Evolutionary conservation across 179 eudicot species (phyloP).

Genomic region (Beta lomatogona): DNA sequence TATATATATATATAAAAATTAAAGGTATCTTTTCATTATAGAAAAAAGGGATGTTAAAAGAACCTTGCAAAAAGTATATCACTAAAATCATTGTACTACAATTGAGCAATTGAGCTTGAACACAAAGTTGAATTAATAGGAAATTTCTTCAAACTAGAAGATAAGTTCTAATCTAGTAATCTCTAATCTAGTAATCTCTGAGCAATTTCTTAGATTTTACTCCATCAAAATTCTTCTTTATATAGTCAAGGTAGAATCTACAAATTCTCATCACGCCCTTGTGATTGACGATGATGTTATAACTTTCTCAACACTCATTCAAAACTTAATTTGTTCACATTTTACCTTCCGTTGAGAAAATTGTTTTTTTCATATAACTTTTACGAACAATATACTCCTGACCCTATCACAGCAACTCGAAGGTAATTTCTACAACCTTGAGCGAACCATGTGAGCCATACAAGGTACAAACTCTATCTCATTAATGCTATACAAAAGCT

Average conservation of each 20-base stretch:
- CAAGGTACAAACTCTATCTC: conserved; percentile 26
- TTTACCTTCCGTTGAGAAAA: background rate
- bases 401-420: conserved; percentile 3
- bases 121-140: background rate
- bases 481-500: conserved; percentile 36
- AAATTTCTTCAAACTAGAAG: background rate
- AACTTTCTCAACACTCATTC: background rate
- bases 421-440: conserved; percentile 30
- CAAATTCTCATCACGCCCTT: background rate
- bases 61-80: background rate
- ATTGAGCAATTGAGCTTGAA: background rate
- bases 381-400: background rate
- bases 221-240: background rate
- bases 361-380: background rate
- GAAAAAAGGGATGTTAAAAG: background rate
- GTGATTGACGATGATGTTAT: background rate
- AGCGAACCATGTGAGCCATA: background rate
- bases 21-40: no score
- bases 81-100: background rate
- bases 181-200: background rate
- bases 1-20: no score
- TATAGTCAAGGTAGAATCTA: conserved; percentile 3
- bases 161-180: background rate
- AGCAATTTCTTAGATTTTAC: background rate
- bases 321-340: background rate